Evolutionary conservation across 176 grass and related monocot genomes (phyloP).

Genomic region (Rhipidocladum racemiflorum): DNA sequence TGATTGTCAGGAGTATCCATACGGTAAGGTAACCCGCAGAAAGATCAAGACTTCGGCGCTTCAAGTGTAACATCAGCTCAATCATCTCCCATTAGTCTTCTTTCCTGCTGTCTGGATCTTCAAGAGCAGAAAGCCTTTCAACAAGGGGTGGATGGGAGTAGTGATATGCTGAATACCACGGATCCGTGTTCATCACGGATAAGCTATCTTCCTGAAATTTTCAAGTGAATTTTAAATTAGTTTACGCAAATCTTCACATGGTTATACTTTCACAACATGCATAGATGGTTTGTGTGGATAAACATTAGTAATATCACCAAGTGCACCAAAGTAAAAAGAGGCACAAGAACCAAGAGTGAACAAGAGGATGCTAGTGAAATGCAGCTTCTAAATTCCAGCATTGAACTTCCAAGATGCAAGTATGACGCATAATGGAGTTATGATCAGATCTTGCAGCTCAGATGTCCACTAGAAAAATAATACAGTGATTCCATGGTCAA

Average conservation of each 20-base stretch:
- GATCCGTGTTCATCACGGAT: slow-evolving; percentile 97
- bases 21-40: neutral
- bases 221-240: slow-evolving; percentile 3
- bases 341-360: neutral
- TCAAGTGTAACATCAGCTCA: neutral
- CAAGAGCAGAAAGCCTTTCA: slow-evolving; percentile 74
- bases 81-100: slow-evolving; percentile 40
- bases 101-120: slow-evolving; percentile 78
- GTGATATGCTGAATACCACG: slow-evolving; percentile 98
- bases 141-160: slow-evolving; percentile 98
- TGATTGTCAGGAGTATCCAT: neutral
- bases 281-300: neutral
- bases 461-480: neutral
- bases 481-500: neutral
- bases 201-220: slow-evolving; percentile 92
- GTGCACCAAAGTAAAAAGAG: neutral
- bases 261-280: neutral
- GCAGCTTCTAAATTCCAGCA: neutral
- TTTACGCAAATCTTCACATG: neutral
- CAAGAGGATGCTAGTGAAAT: neutral
- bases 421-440: neutral
- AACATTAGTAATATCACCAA: neutral
- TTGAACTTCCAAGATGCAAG: neutral
- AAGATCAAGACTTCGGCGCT: neutral
- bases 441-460: neutral